These are phyloP conservation scores for Dictyostelium firmibasis DNA, from an alignment of 78 protist species.

Conservation along the genomic window DNA sequence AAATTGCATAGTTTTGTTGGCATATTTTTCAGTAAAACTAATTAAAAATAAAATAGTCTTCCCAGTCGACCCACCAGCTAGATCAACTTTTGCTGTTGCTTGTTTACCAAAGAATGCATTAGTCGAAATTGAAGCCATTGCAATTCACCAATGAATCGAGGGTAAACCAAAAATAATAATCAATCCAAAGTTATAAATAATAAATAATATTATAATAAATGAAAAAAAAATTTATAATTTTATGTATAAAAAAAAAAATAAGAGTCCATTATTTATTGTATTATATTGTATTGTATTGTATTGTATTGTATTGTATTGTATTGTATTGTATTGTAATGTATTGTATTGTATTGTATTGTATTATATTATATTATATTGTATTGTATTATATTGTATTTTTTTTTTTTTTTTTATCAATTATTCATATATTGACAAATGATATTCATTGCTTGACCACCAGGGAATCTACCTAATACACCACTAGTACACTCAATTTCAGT, in stretches of 20 bases:
- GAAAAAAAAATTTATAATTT: too few species aligned
- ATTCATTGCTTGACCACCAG: conserved; percentile 50
- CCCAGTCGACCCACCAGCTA: conserved; percentile 77
- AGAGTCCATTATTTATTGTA: too few species aligned
- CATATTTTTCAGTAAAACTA: too few species aligned
- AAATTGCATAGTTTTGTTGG: too few species aligned
- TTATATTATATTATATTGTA: too few species aligned
- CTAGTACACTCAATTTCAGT: conserved; percentile 35
- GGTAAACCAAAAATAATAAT: background rate
- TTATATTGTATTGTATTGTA: too few species aligned
- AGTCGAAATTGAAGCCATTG: conserved; percentile 76
- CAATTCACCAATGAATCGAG: conserved; percentile 35
- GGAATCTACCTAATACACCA: conserved; percentile 70
- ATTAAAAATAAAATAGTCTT: conserved; percentile 36
- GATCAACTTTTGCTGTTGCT: conserved; percentile 80
- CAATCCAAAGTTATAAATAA: background rate
- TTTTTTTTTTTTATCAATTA: background rate
- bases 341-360: too few species aligned
- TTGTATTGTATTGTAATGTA: too few species aligned
- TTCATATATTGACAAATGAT: conserved; percentile 72
- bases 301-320: too few species aligned
- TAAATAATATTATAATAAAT: too few species aligned
- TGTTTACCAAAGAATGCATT: conserved; percentile 75
- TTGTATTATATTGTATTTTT: background rate
- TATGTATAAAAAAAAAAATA: too few species aligned